phyloP scores from a whole-genome alignment of 2,329 filamentous ascomycete genomes.

The Leptographium radiaticola region DNA sequence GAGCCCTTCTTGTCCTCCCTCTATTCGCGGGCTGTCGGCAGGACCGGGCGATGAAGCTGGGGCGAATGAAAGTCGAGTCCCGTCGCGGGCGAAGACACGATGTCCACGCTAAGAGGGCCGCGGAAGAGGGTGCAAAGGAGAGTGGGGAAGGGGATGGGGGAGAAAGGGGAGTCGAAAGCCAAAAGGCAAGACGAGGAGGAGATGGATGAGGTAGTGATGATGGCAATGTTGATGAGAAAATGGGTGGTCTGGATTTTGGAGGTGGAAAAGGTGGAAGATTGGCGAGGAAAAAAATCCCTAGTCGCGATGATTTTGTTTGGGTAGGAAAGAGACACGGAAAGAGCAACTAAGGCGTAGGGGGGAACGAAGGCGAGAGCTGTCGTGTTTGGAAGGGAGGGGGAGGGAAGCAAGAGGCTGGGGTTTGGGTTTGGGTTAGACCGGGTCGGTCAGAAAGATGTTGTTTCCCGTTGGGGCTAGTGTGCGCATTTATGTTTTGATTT shows the following conservation, averaged over 20 bases:
- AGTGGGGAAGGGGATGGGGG: neutral
- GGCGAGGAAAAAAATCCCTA: neutral
- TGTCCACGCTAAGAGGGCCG: neutral
- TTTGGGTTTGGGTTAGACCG: constrained; percentile 5
- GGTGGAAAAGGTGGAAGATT: neutral
- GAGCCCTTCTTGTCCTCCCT: neutral
- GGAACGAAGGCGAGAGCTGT: constrained; percentile 5
- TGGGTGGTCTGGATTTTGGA: neutral
- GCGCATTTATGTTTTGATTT: neutral
- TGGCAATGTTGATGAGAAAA: constrained; percentile 1
- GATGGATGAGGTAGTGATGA: neutral
- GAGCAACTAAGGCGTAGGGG: constrained; percentile 1
- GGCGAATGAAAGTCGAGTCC: neutral
- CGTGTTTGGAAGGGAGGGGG: constrained; percentile 8
- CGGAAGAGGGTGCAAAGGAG: neutral
- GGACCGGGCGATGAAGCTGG: neutral
- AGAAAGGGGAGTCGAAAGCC: neutral
- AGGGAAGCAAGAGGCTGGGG: constrained; percentile 5
- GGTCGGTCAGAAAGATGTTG: neutral
- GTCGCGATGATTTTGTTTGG: constrained; percentile 1
- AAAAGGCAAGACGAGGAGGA: neutral
- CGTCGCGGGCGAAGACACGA: neutral
- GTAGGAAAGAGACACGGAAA: neutral
- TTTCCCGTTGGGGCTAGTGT: neutral
- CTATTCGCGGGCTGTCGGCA: neutral